Evolutionary conservation across 163 green algal genomes (phyloP).

Genomic region (Chlorella variabilis): DNA sequence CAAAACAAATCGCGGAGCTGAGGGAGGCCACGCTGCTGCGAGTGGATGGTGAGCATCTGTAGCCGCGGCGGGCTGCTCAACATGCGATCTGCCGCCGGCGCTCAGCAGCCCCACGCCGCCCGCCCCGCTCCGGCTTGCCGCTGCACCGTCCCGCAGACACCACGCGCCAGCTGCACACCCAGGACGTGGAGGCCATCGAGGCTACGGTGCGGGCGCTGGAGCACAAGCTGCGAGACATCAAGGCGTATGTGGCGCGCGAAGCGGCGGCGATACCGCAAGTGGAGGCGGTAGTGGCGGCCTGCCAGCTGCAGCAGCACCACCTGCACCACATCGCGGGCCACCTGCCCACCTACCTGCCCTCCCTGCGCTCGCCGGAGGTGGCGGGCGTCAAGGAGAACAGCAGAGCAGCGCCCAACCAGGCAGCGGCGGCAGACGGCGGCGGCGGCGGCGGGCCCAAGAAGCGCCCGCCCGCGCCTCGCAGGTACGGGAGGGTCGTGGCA

Average conservation of each 20-base stretch:
- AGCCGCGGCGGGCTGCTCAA: too few species aligned
- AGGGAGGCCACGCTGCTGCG: conserved; percentile 45
- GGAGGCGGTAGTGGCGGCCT: conserved; percentile 62
- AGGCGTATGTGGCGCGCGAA: conserved; percentile 52
- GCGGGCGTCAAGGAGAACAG: not conserved
- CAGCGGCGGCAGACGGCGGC: conserved; percentile 8
- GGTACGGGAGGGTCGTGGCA: not conserved
- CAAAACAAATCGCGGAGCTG: conserved; percentile 42
- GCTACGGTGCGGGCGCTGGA: conserved; percentile 64
- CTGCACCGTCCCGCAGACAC: conserved; percentile 50
- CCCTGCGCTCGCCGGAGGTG: conserved; percentile 6
- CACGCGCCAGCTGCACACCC: conserved; percentile 51
- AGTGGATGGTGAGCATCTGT: conserved; percentile 50
- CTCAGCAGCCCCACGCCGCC: too few species aligned
- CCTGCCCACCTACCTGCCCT: conserved; percentile 60
- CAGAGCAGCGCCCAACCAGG: conserved; percentile 1
- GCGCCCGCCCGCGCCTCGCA: conserved; percentile 11
- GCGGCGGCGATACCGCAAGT: conserved; percentile 58
- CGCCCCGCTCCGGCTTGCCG: not conserved
- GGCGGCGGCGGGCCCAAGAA: not conserved
- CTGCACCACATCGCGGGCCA: conserved; percentile 57
- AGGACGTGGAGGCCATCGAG: conserved; percentile 66
- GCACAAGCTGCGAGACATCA: conserved; percentile 56
- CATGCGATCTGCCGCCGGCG: too few species aligned
- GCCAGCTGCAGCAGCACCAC: conserved; percentile 56